Evolutionary conservation across 305 asterid genomes (phyloP).

Genomic region (Fraxinus xanthoxyloides): DNA sequence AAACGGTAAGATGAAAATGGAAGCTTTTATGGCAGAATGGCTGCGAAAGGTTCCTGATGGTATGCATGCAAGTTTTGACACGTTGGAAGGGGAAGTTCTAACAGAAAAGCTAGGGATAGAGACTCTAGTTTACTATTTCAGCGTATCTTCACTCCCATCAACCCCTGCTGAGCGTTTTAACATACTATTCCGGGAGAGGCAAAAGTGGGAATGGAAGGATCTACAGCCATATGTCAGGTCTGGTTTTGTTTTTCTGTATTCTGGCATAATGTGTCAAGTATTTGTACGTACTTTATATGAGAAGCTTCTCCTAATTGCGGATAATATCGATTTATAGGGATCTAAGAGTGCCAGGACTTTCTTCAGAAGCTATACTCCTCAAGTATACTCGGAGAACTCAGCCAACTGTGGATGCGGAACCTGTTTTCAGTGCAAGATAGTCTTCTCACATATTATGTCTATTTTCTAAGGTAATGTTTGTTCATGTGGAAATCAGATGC

Average conservation of each 20-base stretch:
- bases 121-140: conserved; percentile 60
- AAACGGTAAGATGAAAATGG: conserved; percentile 66
- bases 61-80: conserved; percentile 50
- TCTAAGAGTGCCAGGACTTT: conserved; percentile 81
- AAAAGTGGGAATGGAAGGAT: conserved; percentile 91
- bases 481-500: background rate
- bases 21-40: conserved; percentile 72
- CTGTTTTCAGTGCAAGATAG: conserved; percentile 75
- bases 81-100: conserved; percentile 87
- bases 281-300: conserved; percentile 8
- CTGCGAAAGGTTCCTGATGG: conserved; percentile 58
- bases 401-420: conserved; percentile 65
- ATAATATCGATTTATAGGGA: conserved; percentile 47
- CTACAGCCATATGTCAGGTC: conserved; percentile 78
- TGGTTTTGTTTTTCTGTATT: conserved; percentile 16
- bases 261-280: background rate
- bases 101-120: conserved; percentile 70
- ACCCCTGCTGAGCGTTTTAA: conserved; percentile 70
- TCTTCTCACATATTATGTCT: background rate
- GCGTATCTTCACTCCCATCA: conserved; percentile 69
- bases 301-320: conserved; percentile 4
- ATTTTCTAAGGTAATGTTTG: background rate
- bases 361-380: conserved; percentile 82
- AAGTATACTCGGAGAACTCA: conserved; percentile 80
- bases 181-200: conserved; percentile 51